Conservation (phyloP, 441 rosid genomes). For the Syzygium syzygioides region DNA sequence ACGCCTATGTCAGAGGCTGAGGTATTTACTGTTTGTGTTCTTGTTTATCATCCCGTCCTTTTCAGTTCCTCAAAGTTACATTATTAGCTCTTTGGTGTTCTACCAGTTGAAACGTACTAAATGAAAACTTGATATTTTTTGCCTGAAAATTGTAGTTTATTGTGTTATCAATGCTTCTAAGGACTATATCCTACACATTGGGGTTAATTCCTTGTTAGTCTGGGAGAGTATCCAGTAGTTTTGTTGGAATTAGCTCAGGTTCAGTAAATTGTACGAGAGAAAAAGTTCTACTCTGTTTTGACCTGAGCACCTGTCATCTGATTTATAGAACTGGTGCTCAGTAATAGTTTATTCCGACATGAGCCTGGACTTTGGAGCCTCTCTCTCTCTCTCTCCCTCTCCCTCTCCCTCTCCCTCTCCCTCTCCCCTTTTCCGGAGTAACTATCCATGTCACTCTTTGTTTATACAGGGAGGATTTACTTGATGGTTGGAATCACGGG, state of each 20-base stretch:
- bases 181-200: neutral
- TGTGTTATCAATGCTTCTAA: neutral
- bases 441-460: neutral
- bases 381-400: neutral
- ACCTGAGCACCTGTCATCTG: neutral
- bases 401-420: neutral
- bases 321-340: neutral
- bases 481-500: neutral
- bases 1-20: constrained; percentile 82
- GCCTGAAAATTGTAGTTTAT: neutral
- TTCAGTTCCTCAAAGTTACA: neutral
- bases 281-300: neutral
- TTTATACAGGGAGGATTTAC: neutral
- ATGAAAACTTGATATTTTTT: neutral
- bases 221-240: neutral
- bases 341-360: neutral
- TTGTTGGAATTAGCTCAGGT: neutral
- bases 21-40: constrained; percentile 29
- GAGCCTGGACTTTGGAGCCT: neutral
- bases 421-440: neutral
- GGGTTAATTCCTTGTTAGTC: neutral
- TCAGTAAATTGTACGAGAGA: neutral
- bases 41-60: neutral
- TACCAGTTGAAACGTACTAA: neutral
- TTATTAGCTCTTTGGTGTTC: neutral